These are phyloP conservation scores for Brassica rapa DNA, from an alignment of 345 rosid genomes.

Conservation along the genomic window DNA sequence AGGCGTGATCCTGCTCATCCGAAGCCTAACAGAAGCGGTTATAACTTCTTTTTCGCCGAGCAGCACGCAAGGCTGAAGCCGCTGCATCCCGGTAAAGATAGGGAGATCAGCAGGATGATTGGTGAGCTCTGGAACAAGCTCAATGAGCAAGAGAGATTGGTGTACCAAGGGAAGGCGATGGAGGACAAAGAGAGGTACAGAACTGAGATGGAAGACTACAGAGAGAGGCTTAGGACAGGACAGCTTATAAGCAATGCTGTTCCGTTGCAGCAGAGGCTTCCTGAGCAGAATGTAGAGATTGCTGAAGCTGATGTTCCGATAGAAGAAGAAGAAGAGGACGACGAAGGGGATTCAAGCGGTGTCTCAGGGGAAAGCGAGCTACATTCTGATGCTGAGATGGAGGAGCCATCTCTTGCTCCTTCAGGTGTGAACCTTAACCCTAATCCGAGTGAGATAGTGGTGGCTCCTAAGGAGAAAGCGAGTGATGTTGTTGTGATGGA, in stretches of 20 bases:
- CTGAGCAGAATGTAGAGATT: constrained; percentile 51
- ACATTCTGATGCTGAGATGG: constrained; percentile 23
- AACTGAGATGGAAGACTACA: constrained; percentile 83
- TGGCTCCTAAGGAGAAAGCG: constrained; percentile 29
- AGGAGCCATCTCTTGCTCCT: constrained; percentile 13
- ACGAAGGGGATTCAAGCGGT: constrained; percentile 52
- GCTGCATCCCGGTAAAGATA: constrained; percentile 88
- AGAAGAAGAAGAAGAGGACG: constrained; percentile 26
- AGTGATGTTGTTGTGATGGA: constrained; percentile 41
- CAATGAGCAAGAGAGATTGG: constrained; percentile 56
- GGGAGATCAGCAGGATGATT: constrained; percentile 90
- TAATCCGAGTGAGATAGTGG: constrained; percentile 8
- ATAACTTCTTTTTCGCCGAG: constrained; percentile 94
- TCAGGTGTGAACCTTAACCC: constrained; percentile 23
- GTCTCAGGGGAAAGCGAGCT: constrained; percentile 51
- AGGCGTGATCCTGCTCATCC: constrained; percentile 96
- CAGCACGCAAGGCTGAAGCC: constrained; percentile 92
- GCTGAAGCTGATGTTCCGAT: constrained; percentile 44
- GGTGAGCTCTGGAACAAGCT: constrained; percentile 92
- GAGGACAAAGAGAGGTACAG: constrained; percentile 88
- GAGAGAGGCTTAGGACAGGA: constrained; percentile 62
- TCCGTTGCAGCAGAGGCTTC: constrained; percentile 71
- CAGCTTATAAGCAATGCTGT: constrained; percentile 64
- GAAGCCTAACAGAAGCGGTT: constrained; percentile 91
- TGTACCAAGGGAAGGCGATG: constrained; percentile 77